A percentile compares a stretch with the other conserved stretches of the same genome.
These are phyloP conservation scores for Mycena albidolilacea DNA, from an alignment of 768 basidiomycete species.

Conservation along the genomic window DNA sequence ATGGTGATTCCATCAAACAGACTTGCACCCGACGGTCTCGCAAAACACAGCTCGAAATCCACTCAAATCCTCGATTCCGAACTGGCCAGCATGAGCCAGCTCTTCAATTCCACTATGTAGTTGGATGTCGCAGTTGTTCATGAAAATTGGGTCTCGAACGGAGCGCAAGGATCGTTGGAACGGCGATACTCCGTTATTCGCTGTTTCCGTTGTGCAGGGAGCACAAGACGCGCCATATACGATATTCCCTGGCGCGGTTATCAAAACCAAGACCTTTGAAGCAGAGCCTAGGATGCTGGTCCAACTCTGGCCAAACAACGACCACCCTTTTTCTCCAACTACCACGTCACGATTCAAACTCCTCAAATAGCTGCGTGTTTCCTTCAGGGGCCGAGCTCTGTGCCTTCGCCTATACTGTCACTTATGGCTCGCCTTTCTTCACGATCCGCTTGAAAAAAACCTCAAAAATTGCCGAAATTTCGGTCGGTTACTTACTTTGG, in stretches of 20 bases:
- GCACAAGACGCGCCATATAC: neutral
- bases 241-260: neutral
- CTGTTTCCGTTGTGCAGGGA: constrained; percentile 8
- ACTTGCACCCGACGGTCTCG: too few relatives aligned
- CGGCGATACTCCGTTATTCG: constrained; percentile 27
- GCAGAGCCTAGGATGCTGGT: neutral
- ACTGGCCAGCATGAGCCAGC: constrained; percentile 21
- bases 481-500: too few relatives aligned
- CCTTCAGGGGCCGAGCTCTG: too few relatives aligned
- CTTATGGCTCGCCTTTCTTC: too few relatives aligned
- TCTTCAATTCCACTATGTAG: neutral
- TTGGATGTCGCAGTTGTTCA: neutral
- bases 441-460: too few relatives aligned
- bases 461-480: too few relatives aligned
- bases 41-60: neutral
- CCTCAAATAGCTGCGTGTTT: too few relatives aligned
- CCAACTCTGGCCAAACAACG: too few relatives aligned
- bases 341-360: too few relatives aligned
- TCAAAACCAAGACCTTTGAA: constrained; percentile 17
- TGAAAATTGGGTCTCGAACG: constrained; percentile 16
- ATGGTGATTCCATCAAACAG: too few relatives aligned
- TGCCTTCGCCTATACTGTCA: too few relatives aligned
- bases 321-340: too few relatives aligned
- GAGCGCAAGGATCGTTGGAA: constrained; percentile 36
- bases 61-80: neutral